These are phyloP conservation scores for Eucalyptus sp. DNA, from an alignment of 345 rosid species.

Conservation along the genomic window DNA sequence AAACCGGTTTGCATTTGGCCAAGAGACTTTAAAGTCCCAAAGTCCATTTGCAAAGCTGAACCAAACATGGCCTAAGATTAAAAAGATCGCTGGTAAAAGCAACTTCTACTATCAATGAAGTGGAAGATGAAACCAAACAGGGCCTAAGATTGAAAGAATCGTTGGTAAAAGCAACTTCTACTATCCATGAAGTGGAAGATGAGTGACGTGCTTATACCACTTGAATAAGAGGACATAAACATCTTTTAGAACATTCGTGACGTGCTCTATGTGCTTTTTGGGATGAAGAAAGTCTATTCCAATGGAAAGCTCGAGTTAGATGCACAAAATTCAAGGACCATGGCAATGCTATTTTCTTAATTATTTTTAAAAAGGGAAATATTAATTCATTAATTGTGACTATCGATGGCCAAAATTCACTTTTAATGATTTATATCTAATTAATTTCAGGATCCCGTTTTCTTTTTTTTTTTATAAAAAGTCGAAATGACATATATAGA, in stretches of 20 bases:
- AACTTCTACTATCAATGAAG: no score
- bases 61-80: no score
- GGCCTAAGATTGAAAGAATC: no score
- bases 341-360: rapidly evolving
- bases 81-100: no score
- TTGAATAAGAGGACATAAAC: neutral
- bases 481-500: neutral
- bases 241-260: rapidly evolving
- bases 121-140: no score
- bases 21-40: no score
- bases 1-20: no score
- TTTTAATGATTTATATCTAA: neutral
- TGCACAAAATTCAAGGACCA: rapidly evolving
- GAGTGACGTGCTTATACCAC: rapidly evolving
- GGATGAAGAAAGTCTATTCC: neutral
- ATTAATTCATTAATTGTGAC: neutral
- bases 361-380: neutral
- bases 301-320: rapidly evolving
- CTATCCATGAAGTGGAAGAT: no score
- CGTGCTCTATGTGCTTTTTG: neutral
- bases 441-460: neutral
- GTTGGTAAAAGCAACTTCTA: rapidly evolving
- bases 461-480: no score
- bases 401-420: neutral
- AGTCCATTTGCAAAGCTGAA: no score